Evolutionary conservation across 2,329 filamentous ascomycete genomes (phyloP).

Genomic region (Pseudogymnoascus destructans): DNA sequence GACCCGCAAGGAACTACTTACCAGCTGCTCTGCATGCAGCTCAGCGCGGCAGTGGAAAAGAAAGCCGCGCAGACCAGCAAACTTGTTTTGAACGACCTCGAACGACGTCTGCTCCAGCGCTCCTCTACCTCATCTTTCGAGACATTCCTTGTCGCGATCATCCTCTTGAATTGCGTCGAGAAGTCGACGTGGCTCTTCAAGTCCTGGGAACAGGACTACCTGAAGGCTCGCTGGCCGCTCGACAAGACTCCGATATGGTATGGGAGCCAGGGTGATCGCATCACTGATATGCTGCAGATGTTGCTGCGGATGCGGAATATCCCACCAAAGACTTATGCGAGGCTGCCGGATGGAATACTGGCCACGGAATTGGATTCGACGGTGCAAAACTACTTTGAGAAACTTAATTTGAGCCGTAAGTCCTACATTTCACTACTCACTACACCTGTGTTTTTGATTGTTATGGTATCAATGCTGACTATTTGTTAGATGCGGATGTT

Average conservation of each 20-base stretch:
- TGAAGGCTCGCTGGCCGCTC: slow-evolving; percentile 44
- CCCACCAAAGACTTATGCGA: slow-evolving; percentile 38
- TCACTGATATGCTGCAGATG: slow-evolving; percentile 48
- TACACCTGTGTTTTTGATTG: not conserved
- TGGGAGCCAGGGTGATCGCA: slow-evolving; percentile 44
- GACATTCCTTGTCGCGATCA: slow-evolving; percentile 47
- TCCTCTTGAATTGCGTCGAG: slow-evolving; percentile 53
- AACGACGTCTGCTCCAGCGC: slow-evolving; percentile 47
- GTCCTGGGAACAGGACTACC: slow-evolving; percentile 50
- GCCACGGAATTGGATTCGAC: slow-evolving; percentile 32
- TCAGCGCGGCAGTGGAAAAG: slow-evolving; percentile 51
- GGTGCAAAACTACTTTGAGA: slow-evolving; percentile 40
- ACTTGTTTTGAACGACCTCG: slow-evolving; percentile 44
- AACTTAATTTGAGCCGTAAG: slow-evolving; percentile 45
- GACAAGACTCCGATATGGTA: slow-evolving; percentile 43
- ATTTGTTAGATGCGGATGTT: slow-evolving; percentile 21
- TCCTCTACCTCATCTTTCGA: slow-evolving; percentile 46
- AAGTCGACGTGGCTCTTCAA: slow-evolving; percentile 59
- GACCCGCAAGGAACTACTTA: slow-evolving; percentile 27
- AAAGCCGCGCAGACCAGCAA: slow-evolving; percentile 48
- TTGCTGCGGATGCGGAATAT: slow-evolving; percentile 47
- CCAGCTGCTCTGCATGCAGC: slow-evolving; percentile 48
- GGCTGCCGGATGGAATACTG: slow-evolving; percentile 34
- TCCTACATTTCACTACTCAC: slow-evolving; percentile 11
- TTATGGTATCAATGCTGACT: slow-evolving; percentile 12